These are phyloP conservation scores for Fragaria iinumae DNA, from an alignment of 306 rosid genomes.

Conservation along the genomic window DNA sequence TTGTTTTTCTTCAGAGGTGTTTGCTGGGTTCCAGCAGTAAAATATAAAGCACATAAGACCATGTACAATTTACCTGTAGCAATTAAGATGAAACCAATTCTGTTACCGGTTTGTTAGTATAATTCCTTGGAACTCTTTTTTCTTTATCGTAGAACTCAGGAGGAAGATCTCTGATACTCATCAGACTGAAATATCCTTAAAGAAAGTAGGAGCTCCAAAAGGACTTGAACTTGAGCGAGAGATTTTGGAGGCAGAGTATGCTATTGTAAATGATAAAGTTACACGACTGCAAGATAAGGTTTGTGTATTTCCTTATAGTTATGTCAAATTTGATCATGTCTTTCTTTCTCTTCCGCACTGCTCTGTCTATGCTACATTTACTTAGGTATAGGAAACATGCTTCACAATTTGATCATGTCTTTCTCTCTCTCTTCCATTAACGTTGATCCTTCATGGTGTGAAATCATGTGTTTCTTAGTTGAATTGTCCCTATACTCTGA, in stretches of 20 bases:
- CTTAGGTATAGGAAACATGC: not conserved
- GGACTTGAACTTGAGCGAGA: slow-evolving; percentile 78
- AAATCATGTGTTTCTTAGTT: slow-evolving; percentile 5
- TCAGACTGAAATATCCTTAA: slow-evolving; percentile 51
- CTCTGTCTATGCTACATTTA: not conserved
- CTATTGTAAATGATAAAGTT: slow-evolving; percentile 61
- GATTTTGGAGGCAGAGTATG: slow-evolving; percentile 77
- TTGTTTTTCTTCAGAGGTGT: slow-evolving; percentile 7
- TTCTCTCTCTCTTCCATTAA: not conserved
- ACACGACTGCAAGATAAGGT: slow-evolving; percentile 65
- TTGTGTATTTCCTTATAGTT: slow-evolving; percentile 15
- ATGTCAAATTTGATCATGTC: not conserved
- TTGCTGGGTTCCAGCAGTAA: not conserved
- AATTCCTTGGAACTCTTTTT: slow-evolving; percentile 22
- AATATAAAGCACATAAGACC: not conserved
- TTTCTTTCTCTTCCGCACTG: not conserved
- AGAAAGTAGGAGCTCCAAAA: slow-evolving; percentile 60
- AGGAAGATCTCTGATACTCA: slow-evolving; percentile 56
- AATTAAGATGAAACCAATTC: slow-evolving; percentile 21
- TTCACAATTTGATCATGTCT: too few relatives aligned
- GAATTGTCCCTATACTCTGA: not conserved
- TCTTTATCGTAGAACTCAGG: slow-evolving; percentile 58
- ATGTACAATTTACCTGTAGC: not conserved
- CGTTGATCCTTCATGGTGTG: not conserved
- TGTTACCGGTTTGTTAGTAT: slow-evolving; percentile 16